Evolutionary conservation across 1,139 yeast species (phyloP).

Genomic region (Petasospora fabianii): DNA sequence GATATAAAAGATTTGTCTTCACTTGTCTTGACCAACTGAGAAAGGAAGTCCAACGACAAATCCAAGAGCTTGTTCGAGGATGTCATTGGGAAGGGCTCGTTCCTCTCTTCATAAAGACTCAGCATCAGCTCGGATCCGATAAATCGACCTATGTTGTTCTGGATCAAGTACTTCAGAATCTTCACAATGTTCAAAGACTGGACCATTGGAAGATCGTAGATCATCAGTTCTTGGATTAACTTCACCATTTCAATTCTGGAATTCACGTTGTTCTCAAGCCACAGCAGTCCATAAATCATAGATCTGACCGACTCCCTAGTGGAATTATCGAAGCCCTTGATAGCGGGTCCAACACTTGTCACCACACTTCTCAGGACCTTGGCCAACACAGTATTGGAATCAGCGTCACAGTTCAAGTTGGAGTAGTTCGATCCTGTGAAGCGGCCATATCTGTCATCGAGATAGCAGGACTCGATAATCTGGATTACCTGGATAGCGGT

Average conservation of each 20-base stretch:
- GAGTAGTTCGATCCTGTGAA: slow-evolving; percentile 41
- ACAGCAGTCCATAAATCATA: slow-evolving; percentile 24
- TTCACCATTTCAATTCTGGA: slow-evolving; percentile 32
- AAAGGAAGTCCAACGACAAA: slow-evolving; percentile 34
- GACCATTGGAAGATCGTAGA: slow-evolving; percentile 18
- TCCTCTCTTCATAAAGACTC: slow-evolving; percentile 30
- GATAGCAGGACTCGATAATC: slow-evolving; percentile 42
- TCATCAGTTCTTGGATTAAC: slow-evolving; percentile 27
- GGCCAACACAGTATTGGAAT: slow-evolving; percentile 38
- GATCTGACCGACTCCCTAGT: slow-evolving; percentile 26
- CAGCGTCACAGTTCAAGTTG: slow-evolving; percentile 43
- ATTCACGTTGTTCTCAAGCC: slow-evolving; percentile 24
- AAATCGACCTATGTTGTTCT: slow-evolving; percentile 12
- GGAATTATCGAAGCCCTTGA: slow-evolving; percentile 30
- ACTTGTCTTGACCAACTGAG: slow-evolving; percentile 36
- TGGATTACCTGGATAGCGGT: slow-evolving; percentile 43
- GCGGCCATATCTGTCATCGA: slow-evolving; percentile 53
- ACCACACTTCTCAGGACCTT: slow-evolving; percentile 40
- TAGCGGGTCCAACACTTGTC: slow-evolving; percentile 48
- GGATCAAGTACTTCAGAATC: slow-evolving; percentile 16
- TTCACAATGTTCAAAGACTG: slow-evolving; percentile 7
- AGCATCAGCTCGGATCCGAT: slow-evolving; percentile 23
- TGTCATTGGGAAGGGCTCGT: slow-evolving; percentile 36
- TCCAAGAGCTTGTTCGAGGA: slow-evolving; percentile 32
- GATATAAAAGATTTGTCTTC: slow-evolving; percentile 29